phyloP scores from a whole-genome alignment of 495 filamentous ascomycete genomes.

The Xylaria nigripes region DNA sequence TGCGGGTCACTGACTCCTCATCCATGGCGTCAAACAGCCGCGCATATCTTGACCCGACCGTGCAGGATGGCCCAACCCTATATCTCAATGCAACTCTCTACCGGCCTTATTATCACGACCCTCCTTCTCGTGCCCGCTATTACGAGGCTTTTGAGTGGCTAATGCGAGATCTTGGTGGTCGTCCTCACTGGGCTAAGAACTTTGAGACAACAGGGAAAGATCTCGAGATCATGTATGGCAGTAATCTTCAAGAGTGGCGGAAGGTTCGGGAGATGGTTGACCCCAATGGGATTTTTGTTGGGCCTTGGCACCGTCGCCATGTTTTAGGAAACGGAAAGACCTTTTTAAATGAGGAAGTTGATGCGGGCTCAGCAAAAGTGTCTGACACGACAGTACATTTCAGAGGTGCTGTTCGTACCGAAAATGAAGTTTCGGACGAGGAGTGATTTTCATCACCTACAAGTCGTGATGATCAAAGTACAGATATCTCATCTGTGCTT shows the following conservation, averaged over 20 bases:
- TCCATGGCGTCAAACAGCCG: slow-evolving; percentile 39
- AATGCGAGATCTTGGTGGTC: slow-evolving; percentile 84
- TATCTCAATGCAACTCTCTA: slow-evolving; percentile 97
- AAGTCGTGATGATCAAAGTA: not conserved
- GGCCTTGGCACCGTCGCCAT: slow-evolving; percentile 74
- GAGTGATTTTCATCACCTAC: not conserved
- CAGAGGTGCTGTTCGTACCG: slow-evolving; percentile 15
- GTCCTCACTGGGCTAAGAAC: slow-evolving; percentile 97
- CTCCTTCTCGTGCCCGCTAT: slow-evolving; percentile 67
- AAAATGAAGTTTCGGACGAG: not conserved
- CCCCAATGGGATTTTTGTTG: slow-evolving; percentile 83
- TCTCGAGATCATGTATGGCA: slow-evolving; percentile 46
- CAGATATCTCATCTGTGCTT: not conserved
- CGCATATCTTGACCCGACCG: slow-evolving; percentile 69
- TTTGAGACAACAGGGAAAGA: slow-evolving; percentile 57
- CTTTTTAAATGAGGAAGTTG: slow-evolving; percentile 35
- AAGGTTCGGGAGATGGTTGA: slow-evolving; percentile 66
- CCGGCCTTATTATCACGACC: slow-evolving; percentile 74
- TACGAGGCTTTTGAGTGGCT: slow-evolving; percentile 94
- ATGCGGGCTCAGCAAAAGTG: slow-evolving; percentile 17
- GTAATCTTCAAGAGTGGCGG: slow-evolving; percentile 54
- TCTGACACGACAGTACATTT: slow-evolving; percentile 22
- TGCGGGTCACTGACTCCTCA: slow-evolving; percentile 73
- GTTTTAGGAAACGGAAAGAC: slow-evolving; percentile 43
- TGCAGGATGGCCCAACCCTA: slow-evolving; percentile 62